These are phyloP conservation scores for Panellus pusillus DNA, from an alignment of 768 basidiomycete genomes.

Conservation along the genomic window DNA sequence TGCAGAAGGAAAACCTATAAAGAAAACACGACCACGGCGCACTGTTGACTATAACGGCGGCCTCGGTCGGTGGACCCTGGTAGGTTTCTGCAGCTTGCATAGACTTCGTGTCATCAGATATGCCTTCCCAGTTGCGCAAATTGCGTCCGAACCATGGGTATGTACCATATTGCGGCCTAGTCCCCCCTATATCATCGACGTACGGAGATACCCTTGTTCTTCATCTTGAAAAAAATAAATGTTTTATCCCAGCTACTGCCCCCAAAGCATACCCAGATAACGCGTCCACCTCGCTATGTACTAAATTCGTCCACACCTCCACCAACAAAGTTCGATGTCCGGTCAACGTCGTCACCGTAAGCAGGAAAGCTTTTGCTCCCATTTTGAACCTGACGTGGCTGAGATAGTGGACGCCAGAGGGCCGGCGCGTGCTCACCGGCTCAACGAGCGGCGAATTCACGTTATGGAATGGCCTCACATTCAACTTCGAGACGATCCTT, in stretches of 20 bases:
- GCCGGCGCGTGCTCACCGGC: constrained; percentile 88
- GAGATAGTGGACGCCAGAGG: constrained; percentile 94
- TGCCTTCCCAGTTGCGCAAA: constrained; percentile 58
- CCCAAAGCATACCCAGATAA: constrained; percentile 91
- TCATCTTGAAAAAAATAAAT: constrained; percentile 24
- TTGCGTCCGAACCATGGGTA: constrained; percentile 78
- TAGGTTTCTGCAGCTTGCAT: constrained; percentile 36
- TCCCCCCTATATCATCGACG: constrained; percentile 88
- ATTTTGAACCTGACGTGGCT: not conserved
- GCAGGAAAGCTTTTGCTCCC: constrained; percentile 26
- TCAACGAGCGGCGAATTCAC: constrained; percentile 98
- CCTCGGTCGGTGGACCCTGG: constrained; percentile 82
- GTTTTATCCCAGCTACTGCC: constrained; percentile 72
- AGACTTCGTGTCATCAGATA: constrained; percentile 9
- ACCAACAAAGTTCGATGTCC: constrained; percentile 99
- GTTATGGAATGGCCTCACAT: constrained; percentile 97
- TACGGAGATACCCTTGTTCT: constrained; percentile 38
- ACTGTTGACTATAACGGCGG: constrained; percentile 95
- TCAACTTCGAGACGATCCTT: constrained; percentile 99
- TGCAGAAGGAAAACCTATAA: constrained; percentile 79
- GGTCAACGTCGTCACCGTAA: constrained; percentile 89
- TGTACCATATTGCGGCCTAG: constrained; percentile 78
- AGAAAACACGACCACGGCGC: constrained; percentile 88
- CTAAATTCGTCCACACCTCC: constrained; percentile 96
- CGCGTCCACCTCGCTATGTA: constrained; percentile 90